A percentile compares a stretch with the other conserved stretches of the same genome.
Conservation (phyloP, 495 filamentous ascomycete genomes). For the Penicillium waksmanii region DNA sequence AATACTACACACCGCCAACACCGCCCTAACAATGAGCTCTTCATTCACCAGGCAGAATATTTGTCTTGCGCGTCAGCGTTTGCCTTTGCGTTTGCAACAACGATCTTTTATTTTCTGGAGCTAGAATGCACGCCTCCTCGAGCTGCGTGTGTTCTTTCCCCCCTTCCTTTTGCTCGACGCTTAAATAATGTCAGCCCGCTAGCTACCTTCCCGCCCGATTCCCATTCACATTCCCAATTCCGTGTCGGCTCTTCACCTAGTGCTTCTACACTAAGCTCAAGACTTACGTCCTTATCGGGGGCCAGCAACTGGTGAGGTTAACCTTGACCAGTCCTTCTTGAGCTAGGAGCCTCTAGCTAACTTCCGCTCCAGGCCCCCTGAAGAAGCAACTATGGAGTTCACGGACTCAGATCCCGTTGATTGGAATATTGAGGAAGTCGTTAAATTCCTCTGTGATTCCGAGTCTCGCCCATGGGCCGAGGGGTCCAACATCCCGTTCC, state of each 20-base stretch:
- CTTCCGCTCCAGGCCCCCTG: conserved; percentile 10
- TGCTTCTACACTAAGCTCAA: background rate
- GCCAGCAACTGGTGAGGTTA: conserved; percentile 11
- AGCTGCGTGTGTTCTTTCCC: background rate
- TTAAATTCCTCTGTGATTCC: conserved; percentile 62
- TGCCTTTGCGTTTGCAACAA: background rate
- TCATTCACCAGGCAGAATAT: too few relatives aligned
- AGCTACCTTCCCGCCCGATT: too few relatives aligned
- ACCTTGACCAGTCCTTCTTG: background rate
- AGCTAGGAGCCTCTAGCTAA: background rate
- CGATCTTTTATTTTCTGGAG: background rate
- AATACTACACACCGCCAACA: background rate
- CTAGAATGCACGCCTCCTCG: background rate
- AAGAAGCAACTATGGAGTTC: conserved; percentile 16
- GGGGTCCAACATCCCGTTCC: conserved; percentile 42
- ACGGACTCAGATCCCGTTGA: conserved; percentile 59
- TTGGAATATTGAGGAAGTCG: conserved; percentile 69
- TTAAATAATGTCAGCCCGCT: background rate
- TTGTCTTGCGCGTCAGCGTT: background rate
- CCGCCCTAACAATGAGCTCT: too few relatives aligned
- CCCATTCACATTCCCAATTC: background rate
- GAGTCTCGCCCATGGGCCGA: conserved; percentile 47
- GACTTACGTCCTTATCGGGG: conserved; percentile 1
- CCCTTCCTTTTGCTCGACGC: background rate
- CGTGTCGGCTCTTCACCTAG: background rate